Percentiles rank a stretch among this genome's conserved stretches.
Conservation (phyloP, 106 monocot species). For the Dioscorea alata region DNA sequence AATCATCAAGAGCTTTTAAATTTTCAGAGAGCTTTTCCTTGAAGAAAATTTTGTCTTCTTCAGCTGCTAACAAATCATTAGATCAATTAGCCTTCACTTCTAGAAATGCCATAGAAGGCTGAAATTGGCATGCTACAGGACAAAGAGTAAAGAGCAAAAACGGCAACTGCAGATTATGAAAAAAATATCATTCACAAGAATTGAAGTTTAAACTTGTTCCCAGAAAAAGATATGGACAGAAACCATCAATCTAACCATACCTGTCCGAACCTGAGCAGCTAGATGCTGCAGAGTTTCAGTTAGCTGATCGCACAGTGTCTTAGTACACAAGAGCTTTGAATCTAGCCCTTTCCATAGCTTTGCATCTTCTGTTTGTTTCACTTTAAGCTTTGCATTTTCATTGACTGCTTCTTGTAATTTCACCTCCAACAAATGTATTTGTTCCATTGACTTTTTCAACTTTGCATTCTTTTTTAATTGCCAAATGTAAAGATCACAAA, state of each 20-base stretch:
- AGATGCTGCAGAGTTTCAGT: constrained; percentile 72
- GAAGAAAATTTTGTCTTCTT: constrained; percentile 78
- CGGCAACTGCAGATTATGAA: too few species aligned
- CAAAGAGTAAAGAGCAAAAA: too few species aligned
- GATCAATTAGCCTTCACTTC: too few species aligned
- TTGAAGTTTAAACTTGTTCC: too few species aligned
- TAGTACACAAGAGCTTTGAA: constrained; percentile 80
- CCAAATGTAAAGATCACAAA: background rate
- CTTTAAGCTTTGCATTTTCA: constrained; percentile 85
- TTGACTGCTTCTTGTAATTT: constrained; percentile 74
- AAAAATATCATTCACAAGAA: too few species aligned
- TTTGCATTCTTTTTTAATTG: constrained; percentile 57
- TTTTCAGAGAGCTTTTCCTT: constrained; percentile 57
- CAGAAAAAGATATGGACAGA: background rate
- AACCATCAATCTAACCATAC: constrained; percentile 24
- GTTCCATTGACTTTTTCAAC: constrained; percentile 73
- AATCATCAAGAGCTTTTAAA: constrained; percentile 63
- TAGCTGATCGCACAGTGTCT: constrained; percentile 75
- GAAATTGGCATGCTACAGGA: too few species aligned
- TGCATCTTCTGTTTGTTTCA: constrained; percentile 78
- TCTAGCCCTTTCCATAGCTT: constrained; percentile 90
- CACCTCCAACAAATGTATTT: constrained; percentile 67
- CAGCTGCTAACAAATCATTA: constrained; percentile 38
- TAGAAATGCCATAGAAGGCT: too few species aligned
- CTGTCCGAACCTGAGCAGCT: constrained; percentile 51